Evolutionary conservation across 495 filamentous ascomycete genomes (phyloP).

Genomic region (Aspergillus taichungensis): DNA sequence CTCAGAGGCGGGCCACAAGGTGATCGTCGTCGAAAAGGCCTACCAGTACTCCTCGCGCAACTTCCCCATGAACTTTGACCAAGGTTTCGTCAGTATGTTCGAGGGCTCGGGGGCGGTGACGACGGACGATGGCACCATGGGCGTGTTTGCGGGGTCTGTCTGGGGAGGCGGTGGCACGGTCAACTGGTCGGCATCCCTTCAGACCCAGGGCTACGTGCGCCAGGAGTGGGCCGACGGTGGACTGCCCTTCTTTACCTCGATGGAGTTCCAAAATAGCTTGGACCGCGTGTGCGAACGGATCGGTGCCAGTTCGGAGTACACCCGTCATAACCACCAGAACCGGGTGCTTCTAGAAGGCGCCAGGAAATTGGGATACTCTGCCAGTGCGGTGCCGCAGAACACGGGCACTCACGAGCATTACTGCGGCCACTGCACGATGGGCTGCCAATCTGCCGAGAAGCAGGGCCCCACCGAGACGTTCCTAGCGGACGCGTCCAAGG

Average conservation of each 20-base stretch:
- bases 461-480: conserved; percentile 70
- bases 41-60: conserved; percentile 62
- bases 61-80: conserved; percentile 60
- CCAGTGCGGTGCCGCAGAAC: conserved; percentile 70
- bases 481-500: conserved; percentile 65
- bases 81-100: conserved; percentile 52
- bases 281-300: conserved; percentile 67
- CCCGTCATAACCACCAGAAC: conserved; percentile 65
- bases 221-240: conserved; percentile 70
- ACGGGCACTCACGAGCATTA: conserved; percentile 58
- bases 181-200: conserved; percentile 81
- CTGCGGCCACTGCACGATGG: conserved; percentile 71
- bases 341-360: conserved; percentile 63
- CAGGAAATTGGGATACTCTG: conserved; percentile 63
- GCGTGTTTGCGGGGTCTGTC: conserved; percentile 56
- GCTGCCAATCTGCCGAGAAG: conserved; percentile 65
- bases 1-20: conserved; percentile 61
- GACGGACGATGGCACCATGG: conserved; percentile 56
- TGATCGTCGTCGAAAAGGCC: conserved; percentile 77
- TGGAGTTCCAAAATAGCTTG: conserved; percentile 65
- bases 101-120: conserved; percentile 45
- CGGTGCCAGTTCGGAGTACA: conserved; percentile 62
- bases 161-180: conserved; percentile 85
- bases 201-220: conserved; percentile 71
- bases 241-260: conserved; percentile 68